Percentiles rank a stretch among this genome's conserved stretches.
These are phyloP conservation scores for Silybum marianum DNA, from an alignment of 129 eudicot species.

Conservation along the genomic window DNA sequence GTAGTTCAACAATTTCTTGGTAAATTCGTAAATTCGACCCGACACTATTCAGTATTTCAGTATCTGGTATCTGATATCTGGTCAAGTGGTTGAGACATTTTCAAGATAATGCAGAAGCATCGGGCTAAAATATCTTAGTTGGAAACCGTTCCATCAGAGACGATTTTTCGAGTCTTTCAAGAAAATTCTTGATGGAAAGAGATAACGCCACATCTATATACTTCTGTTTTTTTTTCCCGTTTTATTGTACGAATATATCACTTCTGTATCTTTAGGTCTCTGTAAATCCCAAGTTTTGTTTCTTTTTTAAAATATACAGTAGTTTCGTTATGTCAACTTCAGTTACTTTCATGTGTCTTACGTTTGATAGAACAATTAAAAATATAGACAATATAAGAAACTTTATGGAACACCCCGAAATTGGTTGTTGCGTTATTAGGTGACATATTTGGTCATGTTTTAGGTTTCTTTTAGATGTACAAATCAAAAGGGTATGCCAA, in stretches of 20 bases:
- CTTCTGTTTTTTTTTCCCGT: background rate
- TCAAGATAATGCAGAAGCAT: background rate
- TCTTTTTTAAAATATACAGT: background rate
- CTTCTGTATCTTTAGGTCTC: conserved; percentile 8
- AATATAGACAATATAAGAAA: background rate
- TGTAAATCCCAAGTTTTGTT: conserved; percentile 29
- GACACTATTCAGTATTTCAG: background rate
- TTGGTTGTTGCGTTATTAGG: background rate
- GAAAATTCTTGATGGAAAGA: background rate
- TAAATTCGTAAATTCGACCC: conserved; percentile 10
- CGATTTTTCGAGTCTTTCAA: background rate
- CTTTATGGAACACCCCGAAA: background rate
- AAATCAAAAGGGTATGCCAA: background rate
- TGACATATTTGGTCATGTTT: background rate
- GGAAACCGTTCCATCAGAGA: background rate
- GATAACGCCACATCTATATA: background rate
- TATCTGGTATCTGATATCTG: background rate
- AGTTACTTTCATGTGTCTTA: background rate
- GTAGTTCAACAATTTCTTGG: conserved; percentile 29
- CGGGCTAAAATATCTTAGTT: background rate
- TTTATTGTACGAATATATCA: background rate
- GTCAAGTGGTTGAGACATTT: conserved; percentile 5
- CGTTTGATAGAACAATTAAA: background rate
- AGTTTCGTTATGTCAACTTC: background rate
- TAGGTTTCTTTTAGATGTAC: background rate